Evolutionary conservation across 2,329 filamentous ascomycete species (phyloP).

Genomic region (Paecilomyces dactylethromorphus): DNA sequence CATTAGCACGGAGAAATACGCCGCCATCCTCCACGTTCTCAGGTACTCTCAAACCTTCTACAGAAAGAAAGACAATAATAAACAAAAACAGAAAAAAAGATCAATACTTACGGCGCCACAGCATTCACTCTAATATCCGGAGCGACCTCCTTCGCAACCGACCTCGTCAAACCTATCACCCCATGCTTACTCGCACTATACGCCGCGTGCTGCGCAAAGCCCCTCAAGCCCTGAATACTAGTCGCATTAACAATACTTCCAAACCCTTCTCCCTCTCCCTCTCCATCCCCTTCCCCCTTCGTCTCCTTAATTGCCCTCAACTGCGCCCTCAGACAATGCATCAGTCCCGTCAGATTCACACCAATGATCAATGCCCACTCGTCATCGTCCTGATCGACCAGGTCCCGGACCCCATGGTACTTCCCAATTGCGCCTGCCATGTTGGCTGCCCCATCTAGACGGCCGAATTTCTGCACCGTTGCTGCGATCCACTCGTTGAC

Average conservation of each 20-base stretch:
- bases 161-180: constrained; percentile 27
- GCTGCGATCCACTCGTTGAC: constrained; percentile 32
- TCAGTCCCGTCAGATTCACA: constrained; percentile 43
- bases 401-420: constrained; percentile 18
- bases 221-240: constrained; percentile 36
- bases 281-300: constrained; percentile 1
- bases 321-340: constrained; percentile 47
- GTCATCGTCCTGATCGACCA: constrained; percentile 30
- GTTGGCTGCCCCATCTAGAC: constrained; percentile 35
- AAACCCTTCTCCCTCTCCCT: constrained; percentile 18
- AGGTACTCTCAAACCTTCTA: neutral
- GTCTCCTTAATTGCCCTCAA: constrained; percentile 33
- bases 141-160: constrained; percentile 32
- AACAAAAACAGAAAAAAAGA: neutral
- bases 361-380: constrained; percentile 38
- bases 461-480: constrained; percentile 29
- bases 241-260: constrained; percentile 54
- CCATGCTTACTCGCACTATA: constrained; percentile 31
- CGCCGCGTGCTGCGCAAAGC: constrained; percentile 21
- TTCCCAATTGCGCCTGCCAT: constrained; percentile 31
- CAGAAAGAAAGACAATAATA: neutral
- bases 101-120: constrained; percentile 33
- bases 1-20: neutral
- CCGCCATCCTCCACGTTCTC: neutral
- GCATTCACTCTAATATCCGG: constrained; percentile 32